phyloP scores from a whole-genome alignment of 179 eudicot genomes.

The Silene coronaria region DNA sequence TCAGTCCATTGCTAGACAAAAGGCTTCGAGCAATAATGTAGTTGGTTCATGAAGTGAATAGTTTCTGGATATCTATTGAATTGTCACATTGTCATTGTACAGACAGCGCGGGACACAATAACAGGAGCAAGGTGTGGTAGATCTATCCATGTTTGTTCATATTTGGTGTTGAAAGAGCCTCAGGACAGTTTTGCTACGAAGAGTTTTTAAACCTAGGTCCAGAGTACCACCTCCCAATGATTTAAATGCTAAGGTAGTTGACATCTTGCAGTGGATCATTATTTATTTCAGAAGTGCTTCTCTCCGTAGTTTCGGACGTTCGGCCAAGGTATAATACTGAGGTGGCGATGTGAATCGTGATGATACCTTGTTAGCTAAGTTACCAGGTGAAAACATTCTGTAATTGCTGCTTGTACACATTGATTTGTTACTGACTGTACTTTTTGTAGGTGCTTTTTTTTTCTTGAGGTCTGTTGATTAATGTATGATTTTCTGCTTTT shows the following conservation, averaged over 20 bases:
- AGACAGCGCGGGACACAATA: not conserved
- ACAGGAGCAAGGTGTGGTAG: not conserved
- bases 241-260: not conserved
- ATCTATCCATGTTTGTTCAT: not conserved
- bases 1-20: conserved; percentile 29
- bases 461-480: not conserved
- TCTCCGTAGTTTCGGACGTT: too few species aligned
- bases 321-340: not conserved
- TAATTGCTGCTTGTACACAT: conserved; percentile 1
- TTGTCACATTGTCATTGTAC: not conserved
- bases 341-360: not conserved
- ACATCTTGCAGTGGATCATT: not conserved
- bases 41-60: conserved; percentile 17
- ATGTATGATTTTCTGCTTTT: not conserved
- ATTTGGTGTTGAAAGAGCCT: not conserved
- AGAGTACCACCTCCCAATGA: not conserved
- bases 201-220: not conserved
- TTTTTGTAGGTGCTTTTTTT: not conserved
- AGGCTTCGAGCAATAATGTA: conserved; percentile 34
- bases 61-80: conserved; percentile 4
- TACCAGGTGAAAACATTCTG: not conserved
- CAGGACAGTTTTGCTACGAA: not conserved
- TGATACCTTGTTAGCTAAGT: not conserved
- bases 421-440: conserved; percentile 17
- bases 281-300: too few species aligned